Base-by-base conservation (phyloP, 345 rosid genomes). In the Hypericum androsaemum region DNA sequence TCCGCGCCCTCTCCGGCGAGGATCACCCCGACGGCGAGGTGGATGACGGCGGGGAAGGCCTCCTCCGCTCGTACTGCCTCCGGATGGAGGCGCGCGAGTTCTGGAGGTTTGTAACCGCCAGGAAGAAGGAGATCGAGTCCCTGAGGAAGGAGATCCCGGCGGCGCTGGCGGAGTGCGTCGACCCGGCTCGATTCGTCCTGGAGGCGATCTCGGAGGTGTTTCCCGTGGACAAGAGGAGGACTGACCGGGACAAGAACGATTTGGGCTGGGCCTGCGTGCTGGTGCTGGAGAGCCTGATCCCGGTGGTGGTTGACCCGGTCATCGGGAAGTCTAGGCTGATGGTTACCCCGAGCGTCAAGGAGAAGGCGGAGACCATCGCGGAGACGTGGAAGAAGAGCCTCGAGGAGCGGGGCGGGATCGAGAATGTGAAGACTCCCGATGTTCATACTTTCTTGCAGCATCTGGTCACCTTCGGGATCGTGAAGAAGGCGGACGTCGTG, bases 401-500 rank as follows among this genome's bases (percentile, higher is more conserved):
- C 65, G 97, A 88, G 52, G 97, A 88, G 71, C 74, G 97, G 35
- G 95, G 95, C 37, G 94, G 89, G 54, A 81, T 83, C 40, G 97
- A 83, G 72, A 88, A 85, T 54, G 97, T 92, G 49, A 85, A 86
- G 72, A 83, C 97, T 6, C 98, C 98, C 0, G 98, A 92, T 64
- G 98, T 88, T 32, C 98, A 92, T 49, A 85, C 98, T 63, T 92
- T 92, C 74, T 71, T 92, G 64, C 98, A 88, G 77, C 94, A 85
- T 77, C 67, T 92, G 69, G 90, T 92, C 7, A 88, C 98, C 3
- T 92, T 92, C 63, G 97, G 95, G 12, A 92, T 92, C 61, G 94
- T 88, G 37, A 77, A 65, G 80, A 65, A 71, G 62, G 83, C 80
- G 16, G 98, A 92, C 63, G 76, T 92, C 13, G 68, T 65, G 57